Conservation (phyloP, 371 early-diverging fungal species). For the Choanephora cucurbitarum region DNA sequence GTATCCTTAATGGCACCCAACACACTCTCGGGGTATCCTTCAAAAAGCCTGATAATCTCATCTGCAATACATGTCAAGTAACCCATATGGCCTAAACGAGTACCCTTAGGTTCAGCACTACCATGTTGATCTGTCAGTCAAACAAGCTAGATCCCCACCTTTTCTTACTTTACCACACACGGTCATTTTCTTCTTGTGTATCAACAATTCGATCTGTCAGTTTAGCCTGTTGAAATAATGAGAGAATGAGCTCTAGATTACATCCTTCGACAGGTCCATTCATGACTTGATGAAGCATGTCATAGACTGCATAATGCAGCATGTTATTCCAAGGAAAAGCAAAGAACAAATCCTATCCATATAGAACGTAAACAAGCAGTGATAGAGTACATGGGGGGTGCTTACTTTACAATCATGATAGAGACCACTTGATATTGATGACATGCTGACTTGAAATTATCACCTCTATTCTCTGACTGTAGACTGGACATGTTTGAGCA, state of each 20-base stretch:
- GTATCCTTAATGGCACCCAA: slow-evolving; percentile 58
- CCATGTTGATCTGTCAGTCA: not conserved
- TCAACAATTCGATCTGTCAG: slow-evolving; percentile 42
- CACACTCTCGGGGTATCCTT: slow-evolving; percentile 62
- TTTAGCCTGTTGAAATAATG: slow-evolving; percentile 80
- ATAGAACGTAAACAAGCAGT: no score
- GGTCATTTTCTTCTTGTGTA: slow-evolving; percentile 44
- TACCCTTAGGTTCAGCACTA: slow-evolving; percentile 80
- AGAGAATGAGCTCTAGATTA: slow-evolving; percentile 68
- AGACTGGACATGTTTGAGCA: slow-evolving; percentile 81
- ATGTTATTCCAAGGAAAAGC: slow-evolving; percentile 95
- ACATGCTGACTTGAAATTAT: slow-evolving; percentile 67
- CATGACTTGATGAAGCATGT: slow-evolving; percentile 94
- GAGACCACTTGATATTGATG: slow-evolving; percentile 67
- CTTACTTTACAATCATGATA: slow-evolving; percentile 45
- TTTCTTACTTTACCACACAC: slow-evolving; percentile 29
- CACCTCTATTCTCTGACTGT: slow-evolving; percentile 55
- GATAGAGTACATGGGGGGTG: no score
- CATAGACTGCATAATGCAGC: slow-evolving; percentile 94
- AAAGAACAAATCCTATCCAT: slow-evolving; percentile 75
- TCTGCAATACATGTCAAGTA: slow-evolving; percentile 95
- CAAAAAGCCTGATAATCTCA: slow-evolving; percentile 86
- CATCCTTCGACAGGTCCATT: slow-evolving; percentile 74
- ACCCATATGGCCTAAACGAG: slow-evolving; percentile 95
- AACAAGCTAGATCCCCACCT: not conserved